Evolutionary conservation across 768 basidiomycete species (phyloP).

Genomic region (Guyanaporus albipodus): DNA sequence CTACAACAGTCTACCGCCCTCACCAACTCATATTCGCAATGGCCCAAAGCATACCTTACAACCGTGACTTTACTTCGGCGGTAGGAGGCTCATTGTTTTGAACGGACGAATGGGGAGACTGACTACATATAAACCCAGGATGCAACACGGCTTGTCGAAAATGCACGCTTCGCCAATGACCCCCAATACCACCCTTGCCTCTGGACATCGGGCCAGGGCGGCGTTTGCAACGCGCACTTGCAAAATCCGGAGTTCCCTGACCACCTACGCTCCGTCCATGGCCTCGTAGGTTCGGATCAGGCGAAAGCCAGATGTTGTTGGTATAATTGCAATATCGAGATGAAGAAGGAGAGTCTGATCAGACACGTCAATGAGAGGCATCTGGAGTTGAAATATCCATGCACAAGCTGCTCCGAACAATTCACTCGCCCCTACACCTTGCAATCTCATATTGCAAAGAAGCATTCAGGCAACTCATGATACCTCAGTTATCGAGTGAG

Average conservation of each 20-base stretch:
- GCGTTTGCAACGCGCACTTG: constrained; percentile 4
- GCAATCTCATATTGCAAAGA: constrained; percentile 9
- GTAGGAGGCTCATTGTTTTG: constrained; percentile 2
- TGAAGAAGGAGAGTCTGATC: constrained; percentile 27
- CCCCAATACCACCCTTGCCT: constrained; percentile 11
- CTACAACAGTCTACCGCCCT: neutral
- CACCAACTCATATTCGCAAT: constrained; percentile 2
- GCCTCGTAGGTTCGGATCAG: constrained; percentile 17
- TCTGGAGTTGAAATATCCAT: constrained; percentile 13
- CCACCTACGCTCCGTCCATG: constrained; percentile 21
- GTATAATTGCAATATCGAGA: constrained; percentile 10
- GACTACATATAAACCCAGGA: constrained; percentile 12
- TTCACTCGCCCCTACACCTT: constrained; percentile 25
- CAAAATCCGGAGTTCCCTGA: constrained; percentile 11
- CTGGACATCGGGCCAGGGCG: constrained; percentile 5
- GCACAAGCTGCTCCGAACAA: constrained; percentile 15
- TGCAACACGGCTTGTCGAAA: neutral
- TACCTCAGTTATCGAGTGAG: no score
- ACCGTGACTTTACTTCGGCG: constrained; percentile 5
- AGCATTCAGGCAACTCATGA: constrained; percentile 6
- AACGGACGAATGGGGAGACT: neutral
- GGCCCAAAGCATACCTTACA: constrained; percentile 1
- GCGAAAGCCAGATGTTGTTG: constrained; percentile 12
- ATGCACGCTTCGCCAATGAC: neutral
- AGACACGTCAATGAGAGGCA: constrained; percentile 29